Evolutionary conservation across 768 basidiomycete genomes (phyloP).

Genomic region (Glaciozyma antarctica): DNA sequence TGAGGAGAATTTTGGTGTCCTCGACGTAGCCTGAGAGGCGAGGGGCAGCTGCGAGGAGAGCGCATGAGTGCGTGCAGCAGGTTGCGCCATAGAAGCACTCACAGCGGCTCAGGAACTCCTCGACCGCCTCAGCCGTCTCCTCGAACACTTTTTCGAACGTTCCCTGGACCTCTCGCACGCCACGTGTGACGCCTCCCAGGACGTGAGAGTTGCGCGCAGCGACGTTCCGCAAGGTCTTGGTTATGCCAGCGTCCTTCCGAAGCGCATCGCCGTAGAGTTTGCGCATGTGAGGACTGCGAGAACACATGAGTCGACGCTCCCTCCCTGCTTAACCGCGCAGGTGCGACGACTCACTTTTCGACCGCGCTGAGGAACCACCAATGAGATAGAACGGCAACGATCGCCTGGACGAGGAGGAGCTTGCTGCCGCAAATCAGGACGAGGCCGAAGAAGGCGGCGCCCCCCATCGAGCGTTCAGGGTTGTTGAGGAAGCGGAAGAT

Average conservation of each 20-base stretch:
- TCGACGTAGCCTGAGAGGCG: slow-evolving; percentile 79
- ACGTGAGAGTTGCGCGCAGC: slow-evolving; percentile 4
- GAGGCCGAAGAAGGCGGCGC: slow-evolving; percentile 88
- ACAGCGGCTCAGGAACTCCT: slow-evolving; percentile 90
- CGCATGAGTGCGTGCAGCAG: background rate
- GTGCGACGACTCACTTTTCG: slow-evolving; percentile 60
- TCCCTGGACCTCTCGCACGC: slow-evolving; percentile 80
- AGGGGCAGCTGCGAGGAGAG: slow-evolving; percentile 58
- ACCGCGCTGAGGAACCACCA: slow-evolving; percentile 93
- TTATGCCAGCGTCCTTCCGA: slow-evolving; percentile 91
- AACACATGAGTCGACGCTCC: no score
- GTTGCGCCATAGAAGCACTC: slow-evolving; percentile 36
- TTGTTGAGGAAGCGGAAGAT: slow-evolving; percentile 78
- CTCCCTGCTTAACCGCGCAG: background rate
- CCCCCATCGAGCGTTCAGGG: slow-evolving; percentile 82
- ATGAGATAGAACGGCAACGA: slow-evolving; percentile 74
- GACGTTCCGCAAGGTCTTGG: slow-evolving; percentile 83
- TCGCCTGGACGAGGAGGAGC: slow-evolving; percentile 73
- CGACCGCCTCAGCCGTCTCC: slow-evolving; percentile 82
- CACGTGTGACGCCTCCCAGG: slow-evolving; percentile 65
- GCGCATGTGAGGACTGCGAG: slow-evolving; percentile 85
- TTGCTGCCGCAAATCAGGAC: slow-evolving; percentile 85
- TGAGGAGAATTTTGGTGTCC: slow-evolving; percentile 81
- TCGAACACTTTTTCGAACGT: slow-evolving; percentile 94
- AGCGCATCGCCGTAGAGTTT: slow-evolving; percentile 88